Evolutionary conservation across 345 rosid species (phyloP), one percentile per base, ranked within the genome.

Genomic region (Lenwebbia sp.): DNA sequence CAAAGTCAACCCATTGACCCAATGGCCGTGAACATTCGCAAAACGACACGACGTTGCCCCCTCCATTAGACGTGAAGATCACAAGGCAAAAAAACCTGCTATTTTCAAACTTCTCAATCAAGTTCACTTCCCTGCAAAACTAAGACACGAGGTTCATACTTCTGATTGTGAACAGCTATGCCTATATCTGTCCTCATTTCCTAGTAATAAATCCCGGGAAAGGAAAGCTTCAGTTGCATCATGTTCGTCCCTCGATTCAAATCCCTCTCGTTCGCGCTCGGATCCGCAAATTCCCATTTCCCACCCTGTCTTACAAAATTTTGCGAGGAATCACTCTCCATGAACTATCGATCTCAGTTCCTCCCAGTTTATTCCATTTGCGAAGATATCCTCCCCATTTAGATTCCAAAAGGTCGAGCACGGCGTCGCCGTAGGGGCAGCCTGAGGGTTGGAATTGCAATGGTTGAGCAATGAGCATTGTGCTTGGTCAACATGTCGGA

Each of bases 271-370:
- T 25, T n/a, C 11, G 10, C 26, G 4, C n/a, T n/a, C n/a, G n/a
- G n/a, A n/a, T n/a, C n/a, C n/a, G n/a, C n/a, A n/a, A n/a, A n/a
- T n/a, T n/a, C n/a, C n/a, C n/a, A n/a, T n/a, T n/a, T n/a, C n/a
- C n/a, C n/a, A n/a, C n/a, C n/a, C n/a, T n/a, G n/a, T n/a, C n/a
- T n/a, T n/a, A n/a, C n/a, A n/a, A n/a, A n/a, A n/a, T n/a, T 25
- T n/a, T 17, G 10, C 26, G 4, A 52, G 37, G 28, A 50, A 49
- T 33, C 57, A 23, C 50, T 84, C 57, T 50, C 82, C 60, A 4
- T 60, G 85, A 50, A 54, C 70, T 25, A 87, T 49, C 30, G 56
- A 76, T 55, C 78, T 76, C 50, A 84, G 88, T 41, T 87, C 88
- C 56, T 87, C 86, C 86, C 82, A 87, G 78, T 87, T 82, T 30